A percentile compares a stretch with the other conserved stretches of the same genome.
Conservation (phyloP, 768 basidiomycete species). For the Sistotremastrum suecicum region DNA sequence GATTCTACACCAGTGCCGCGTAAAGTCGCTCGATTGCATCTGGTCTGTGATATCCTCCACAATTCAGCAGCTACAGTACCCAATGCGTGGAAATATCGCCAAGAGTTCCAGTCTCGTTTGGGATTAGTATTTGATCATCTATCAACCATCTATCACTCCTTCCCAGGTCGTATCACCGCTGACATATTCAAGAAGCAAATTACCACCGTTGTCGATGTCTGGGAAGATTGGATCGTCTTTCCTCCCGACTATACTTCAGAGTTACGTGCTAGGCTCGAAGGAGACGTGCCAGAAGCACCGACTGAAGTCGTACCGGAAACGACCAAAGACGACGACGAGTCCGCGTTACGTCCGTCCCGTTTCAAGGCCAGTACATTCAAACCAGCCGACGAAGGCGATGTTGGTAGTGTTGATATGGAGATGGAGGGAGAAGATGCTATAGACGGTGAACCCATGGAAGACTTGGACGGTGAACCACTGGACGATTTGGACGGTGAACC, state of each 20-base stretch:
- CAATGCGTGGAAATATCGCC: conserved; percentile 95
- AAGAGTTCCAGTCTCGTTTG: conserved; percentile 82
- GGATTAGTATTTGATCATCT: conserved; percentile 96
- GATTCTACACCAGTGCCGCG: conserved; percentile 94
- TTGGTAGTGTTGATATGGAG: conserved; percentile 25
- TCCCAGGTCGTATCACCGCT: conserved; percentile 91
- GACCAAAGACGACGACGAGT: conserved; percentile 12
- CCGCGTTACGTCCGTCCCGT: conserved; percentile 32
- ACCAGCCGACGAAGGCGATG: conserved; percentile 39
- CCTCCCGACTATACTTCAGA: conserved; percentile 71
- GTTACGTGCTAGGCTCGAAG: conserved; percentile 64
- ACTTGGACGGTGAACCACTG: conserved; percentile 31
- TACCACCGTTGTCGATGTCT: conserved; percentile 77
- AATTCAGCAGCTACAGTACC: conserved; percentile 90
- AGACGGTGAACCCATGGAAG: conserved; percentile 31
- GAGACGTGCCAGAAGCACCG: conserved; percentile 18
- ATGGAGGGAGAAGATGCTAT: conserved; percentile 29
- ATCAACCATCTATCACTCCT: conserved; percentile 86
- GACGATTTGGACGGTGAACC: conserved; percentile 20
- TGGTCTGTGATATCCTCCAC: conserved; percentile 95
- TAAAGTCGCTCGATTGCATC: conserved; percentile 86
- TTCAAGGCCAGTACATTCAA: conserved; percentile 75
- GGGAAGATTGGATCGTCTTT: conserved; percentile 99
- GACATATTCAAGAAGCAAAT: conserved; percentile 95
- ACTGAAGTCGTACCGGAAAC: conserved; percentile 12